Evolutionary conservation across 805 yeast genomes (phyloP).

Genomic region (Myxozyma lipomycoides): DNA sequence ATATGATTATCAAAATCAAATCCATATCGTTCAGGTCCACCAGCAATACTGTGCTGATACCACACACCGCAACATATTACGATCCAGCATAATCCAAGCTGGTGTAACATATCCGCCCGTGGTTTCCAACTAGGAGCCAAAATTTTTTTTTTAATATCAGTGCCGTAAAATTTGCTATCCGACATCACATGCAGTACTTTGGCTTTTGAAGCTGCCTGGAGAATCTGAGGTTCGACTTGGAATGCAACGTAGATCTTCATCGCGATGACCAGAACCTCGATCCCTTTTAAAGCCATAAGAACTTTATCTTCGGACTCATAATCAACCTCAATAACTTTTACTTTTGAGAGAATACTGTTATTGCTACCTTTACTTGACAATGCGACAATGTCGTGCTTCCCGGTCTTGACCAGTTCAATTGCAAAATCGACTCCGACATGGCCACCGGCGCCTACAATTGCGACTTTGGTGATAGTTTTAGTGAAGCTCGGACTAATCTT

Average conservation of each 20-base stretch:
- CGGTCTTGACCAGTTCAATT: neutral
- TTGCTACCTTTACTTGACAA: neutral
- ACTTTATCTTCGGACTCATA: neutral
- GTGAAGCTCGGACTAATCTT: neutral
- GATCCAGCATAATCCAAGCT: neutral
- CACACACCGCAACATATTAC: neutral
- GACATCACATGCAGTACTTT: neutral
- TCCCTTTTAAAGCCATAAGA: neutral
- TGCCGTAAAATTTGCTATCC: neutral
- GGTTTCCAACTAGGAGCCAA: neutral
- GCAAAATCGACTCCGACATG: neutral
- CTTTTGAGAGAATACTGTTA: neutral
- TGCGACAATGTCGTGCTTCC: neutral
- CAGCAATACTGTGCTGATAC: neutral
- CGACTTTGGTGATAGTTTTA: neutral
- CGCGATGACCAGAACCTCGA: neutral
- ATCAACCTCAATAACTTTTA: neutral
- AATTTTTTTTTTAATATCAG: neutral
- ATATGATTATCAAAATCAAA: neutral
- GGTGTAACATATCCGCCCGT: neutral
- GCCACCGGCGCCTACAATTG: neutral
- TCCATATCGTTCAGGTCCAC: neutral
- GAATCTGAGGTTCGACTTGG: neutral
- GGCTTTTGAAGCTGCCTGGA: neutral
- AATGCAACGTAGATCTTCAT: neutral